Evolutionary conservation across 257 asterid species (phyloP).

Genomic region (Solanum microdontum): DNA sequence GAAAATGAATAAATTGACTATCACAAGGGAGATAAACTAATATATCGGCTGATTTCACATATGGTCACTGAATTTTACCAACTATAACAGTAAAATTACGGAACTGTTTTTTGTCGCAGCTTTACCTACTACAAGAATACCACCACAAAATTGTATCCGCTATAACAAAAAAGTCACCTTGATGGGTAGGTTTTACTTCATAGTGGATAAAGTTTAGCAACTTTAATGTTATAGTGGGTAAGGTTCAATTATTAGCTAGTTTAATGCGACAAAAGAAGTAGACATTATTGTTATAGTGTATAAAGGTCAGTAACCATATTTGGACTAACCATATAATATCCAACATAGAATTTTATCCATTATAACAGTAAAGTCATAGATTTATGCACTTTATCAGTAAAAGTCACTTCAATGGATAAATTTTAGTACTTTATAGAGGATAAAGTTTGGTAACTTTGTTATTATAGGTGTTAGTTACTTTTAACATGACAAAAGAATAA

Average conservation of each 20-base stretch:
- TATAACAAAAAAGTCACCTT: neutral
- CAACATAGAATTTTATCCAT: neutral
- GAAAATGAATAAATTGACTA: neutral
- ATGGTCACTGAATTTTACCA: neutral
- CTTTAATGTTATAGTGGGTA: neutral
- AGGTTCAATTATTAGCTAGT: neutral
- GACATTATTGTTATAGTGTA: neutral
- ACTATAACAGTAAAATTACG: neutral
- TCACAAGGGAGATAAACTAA: neutral
- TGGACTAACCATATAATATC: neutral
- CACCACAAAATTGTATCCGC: neutral
- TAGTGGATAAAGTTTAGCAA: neutral
- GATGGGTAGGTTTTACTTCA: neutral
- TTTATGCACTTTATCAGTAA: neutral
- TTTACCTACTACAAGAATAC: neutral
- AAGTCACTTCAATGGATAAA: neutral
- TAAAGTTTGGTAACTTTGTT: neutral
- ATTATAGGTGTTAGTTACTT: neutral
- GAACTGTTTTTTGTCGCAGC: neutral
- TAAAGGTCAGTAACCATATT: neutral
- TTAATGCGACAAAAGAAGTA: neutral
- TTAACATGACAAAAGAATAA: neutral
- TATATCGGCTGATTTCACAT: neutral
- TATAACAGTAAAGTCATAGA: neutral
- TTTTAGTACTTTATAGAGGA: neutral